A percentile compares a stretch with the other conserved stretches of the same genome.
Conservation (phyloP, 2,329 filamentous ascomycete species). For the Atkinsonella hypoxylon region DNA sequence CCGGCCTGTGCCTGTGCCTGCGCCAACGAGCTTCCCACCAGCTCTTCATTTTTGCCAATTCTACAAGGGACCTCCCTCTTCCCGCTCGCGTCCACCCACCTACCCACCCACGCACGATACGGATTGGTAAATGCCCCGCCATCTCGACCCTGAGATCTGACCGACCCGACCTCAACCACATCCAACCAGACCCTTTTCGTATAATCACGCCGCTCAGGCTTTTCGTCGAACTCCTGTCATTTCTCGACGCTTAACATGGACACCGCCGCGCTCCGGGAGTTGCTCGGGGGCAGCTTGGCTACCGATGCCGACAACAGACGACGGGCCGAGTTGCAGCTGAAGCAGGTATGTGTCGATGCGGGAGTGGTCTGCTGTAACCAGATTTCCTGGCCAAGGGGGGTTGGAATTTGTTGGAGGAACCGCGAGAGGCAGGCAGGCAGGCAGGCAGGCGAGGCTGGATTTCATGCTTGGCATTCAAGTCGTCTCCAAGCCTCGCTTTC, state of each 20-base stretch:
- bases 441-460: too few relatives aligned
- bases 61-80: not conserved
- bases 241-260: conserved; percentile 43
- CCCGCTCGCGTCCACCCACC: not conserved
- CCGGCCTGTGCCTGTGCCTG: not conserved
- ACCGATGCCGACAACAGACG: conserved; percentile 63
- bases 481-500: not conserved
- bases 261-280: conserved; percentile 59
- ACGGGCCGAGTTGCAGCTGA: conserved; percentile 69
- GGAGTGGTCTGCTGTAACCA: not conserved
- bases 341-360: conserved; percentile 48
- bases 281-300: conserved; percentile 66
- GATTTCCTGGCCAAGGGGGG: too few relatives aligned
- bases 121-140: conserved; percentile 6
- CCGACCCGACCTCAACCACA: conserved; percentile 3
- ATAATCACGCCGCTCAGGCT: not conserved
- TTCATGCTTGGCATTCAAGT: not conserved
- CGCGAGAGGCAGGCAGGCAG: too few relatives aligned
- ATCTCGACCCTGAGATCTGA: conserved; percentile 3
- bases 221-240: conserved; percentile 1
- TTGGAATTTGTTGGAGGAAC: too few relatives aligned
- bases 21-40: not conserved
- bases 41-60: not conserved
- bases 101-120: not conserved
- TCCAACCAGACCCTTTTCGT: not conserved